A percentile compares a stretch with the other conserved stretches of the same genome.
These are phyloP conservation scores for Tolypocladium ophioglossoides DNA, from an alignment of 2,329 filamentous ascomycete genomes.

Conservation along the genomic window DNA sequence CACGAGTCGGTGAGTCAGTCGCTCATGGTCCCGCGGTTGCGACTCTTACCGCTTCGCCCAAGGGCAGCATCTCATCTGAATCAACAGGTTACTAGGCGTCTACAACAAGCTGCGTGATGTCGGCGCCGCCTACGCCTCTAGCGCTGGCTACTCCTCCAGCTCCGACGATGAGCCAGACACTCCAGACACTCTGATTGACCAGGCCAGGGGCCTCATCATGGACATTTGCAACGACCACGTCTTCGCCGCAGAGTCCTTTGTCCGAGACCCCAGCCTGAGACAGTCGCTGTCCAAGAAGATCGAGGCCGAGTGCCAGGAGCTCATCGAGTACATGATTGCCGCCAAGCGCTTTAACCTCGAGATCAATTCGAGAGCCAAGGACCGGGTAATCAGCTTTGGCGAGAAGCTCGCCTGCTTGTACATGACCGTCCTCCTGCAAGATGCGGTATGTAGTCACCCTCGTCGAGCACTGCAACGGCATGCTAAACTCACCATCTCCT, in stretches of 20 bases:
- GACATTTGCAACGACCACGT: slow-evolving; percentile 79
- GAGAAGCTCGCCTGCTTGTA: slow-evolving; percentile 93
- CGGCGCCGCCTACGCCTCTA: slow-evolving; percentile 33
- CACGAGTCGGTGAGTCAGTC: slow-evolving; percentile 81
- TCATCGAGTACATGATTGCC: slow-evolving; percentile 62
- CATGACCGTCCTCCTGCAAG: slow-evolving; percentile 75
- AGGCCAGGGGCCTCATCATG: slow-evolving; percentile 66
- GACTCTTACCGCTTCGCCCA: neutral
- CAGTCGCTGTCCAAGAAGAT: slow-evolving; percentile 55
- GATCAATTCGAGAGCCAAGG: slow-evolving; percentile 68
- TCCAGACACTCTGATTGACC: slow-evolving; percentile 42
- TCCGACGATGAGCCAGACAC: slow-evolving; percentile 40
- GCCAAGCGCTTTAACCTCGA: slow-evolving; percentile 59
- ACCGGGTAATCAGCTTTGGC: slow-evolving; percentile 86
- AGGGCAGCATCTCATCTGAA: neutral
- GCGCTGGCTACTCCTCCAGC: slow-evolving; percentile 33
- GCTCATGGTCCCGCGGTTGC: neutral
- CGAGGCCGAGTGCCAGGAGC: slow-evolving; percentile 66
- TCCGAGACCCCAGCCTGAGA: slow-evolving; percentile 46
- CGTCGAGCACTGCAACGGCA: neutral
- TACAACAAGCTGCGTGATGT: slow-evolving; percentile 47
- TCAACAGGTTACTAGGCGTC: slow-evolving; percentile 45
- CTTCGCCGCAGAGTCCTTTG: slow-evolving; percentile 53
- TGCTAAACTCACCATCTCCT: neutral
- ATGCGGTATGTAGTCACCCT: slow-evolving; percentile 39